A percentile compares a stretch with the other conserved stretches of the same genome.
phyloP scores from a whole-genome alignment of 2,329 filamentous ascomycete genomes.

The Davidsoniella neocaledoniae region DNA sequence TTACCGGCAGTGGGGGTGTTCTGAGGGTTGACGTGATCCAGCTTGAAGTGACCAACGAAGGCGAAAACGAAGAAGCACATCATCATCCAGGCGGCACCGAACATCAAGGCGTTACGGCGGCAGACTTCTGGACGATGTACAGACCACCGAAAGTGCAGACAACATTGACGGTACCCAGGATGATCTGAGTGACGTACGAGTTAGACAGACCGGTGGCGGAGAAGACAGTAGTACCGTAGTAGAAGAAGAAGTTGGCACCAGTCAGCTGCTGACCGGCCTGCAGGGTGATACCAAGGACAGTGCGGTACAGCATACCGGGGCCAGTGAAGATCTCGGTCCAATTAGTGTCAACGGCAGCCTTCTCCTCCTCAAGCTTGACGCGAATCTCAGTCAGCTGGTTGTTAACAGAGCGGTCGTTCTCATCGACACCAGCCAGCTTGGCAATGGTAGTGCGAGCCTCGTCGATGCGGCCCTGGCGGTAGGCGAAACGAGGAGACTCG shows the following conservation, averaged over 20 bases:
- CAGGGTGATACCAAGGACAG: conserved; percentile 42
- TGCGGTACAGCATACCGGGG: conserved; percentile 48
- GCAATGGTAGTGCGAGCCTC: conserved; percentile 34
- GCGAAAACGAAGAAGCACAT: conserved; percentile 33
- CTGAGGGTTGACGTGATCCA: conserved; percentile 26
- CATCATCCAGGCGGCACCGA: conserved; percentile 45
- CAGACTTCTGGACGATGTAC: conserved; percentile 48
- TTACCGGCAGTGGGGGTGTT: conserved; percentile 33
- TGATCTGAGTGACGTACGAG: conserved; percentile 51
- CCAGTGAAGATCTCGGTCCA: conserved; percentile 49
- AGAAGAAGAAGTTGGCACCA: conserved; percentile 53
- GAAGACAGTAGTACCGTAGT: conserved; percentile 51
- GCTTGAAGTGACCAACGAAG: conserved; percentile 30
- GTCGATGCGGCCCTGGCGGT: conserved; percentile 27
- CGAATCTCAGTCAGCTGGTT: conserved; percentile 35
- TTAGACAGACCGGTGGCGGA: conserved; percentile 45
- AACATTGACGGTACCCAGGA: conserved; percentile 51
- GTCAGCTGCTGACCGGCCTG: conserved; percentile 53
- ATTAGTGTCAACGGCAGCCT: conserved; percentile 28
- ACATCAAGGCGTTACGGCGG: conserved; percentile 44
- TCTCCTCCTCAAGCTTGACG: conserved; percentile 32
- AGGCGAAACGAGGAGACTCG: conserved; percentile 36
- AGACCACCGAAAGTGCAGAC: conserved; percentile 47
- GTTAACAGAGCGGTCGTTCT: conserved; percentile 25
- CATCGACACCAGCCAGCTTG: conserved; percentile 26